Evolutionary conservation across 495 filamentous ascomycete genomes (phyloP).

Genomic region (Staphylotrichum tortipilum): DNA sequence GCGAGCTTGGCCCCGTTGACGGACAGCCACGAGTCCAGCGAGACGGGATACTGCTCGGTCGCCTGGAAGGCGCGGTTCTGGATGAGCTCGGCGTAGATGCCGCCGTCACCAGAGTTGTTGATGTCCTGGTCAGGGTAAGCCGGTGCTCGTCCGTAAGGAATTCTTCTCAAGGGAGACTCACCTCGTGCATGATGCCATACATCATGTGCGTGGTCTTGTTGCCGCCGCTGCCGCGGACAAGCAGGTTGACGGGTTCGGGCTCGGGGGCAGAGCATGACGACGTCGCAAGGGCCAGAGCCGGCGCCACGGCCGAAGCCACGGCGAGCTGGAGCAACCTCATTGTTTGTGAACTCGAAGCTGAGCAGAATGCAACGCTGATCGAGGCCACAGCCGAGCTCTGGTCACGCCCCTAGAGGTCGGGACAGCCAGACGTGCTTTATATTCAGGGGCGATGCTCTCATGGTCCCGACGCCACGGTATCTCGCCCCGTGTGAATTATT

Average conservation of each 20-base stretch:
- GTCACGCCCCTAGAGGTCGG: too few relatives aligned
- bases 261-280: conserved; percentile 12
- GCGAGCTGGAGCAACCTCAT: not conserved
- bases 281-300: too few relatives aligned
- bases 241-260: conserved; percentile 25
- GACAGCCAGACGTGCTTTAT: too few relatives aligned
- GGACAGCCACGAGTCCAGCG: conserved; percentile 48
- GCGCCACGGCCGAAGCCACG: not conserved
- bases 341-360: not conserved
- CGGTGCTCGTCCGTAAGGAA: too few relatives aligned
- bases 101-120: conserved; percentile 68
- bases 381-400: too few relatives aligned
- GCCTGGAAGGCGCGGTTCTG: conserved; percentile 59
- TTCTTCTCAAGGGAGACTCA: too few relatives aligned
- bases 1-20: conserved; percentile 43
- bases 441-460: too few relatives aligned
- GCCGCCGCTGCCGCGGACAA: conserved; percentile 27
- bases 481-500: not conserved
- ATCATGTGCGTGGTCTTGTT: conserved; percentile 29
- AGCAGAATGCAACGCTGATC: too few relatives aligned
- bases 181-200: conserved; percentile 37
- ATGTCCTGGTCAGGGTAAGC: conserved; percentile 45
- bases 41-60: conserved; percentile 9
- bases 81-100: conserved; percentile 66
- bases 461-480: not conserved